Percentiles rank a stretch among this genome's conserved stretches.
phyloP scores from a whole-genome alignment of 768 basidiomycete genomes.

The Pleurotus eryngii region DNA sequence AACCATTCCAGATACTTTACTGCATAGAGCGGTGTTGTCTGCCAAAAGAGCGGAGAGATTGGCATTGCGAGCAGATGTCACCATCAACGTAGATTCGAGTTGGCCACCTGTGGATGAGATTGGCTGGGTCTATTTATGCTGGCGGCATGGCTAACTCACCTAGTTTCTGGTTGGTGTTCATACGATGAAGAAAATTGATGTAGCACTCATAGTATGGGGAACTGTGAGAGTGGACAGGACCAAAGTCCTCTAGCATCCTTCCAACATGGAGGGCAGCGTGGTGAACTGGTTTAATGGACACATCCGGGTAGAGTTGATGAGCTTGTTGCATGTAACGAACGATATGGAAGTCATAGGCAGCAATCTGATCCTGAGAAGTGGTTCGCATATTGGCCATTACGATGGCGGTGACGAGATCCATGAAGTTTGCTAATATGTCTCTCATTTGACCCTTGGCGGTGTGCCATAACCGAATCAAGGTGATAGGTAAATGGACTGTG shows the following conservation, averaged over 20 bases:
- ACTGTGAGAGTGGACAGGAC: slow-evolving; percentile 2
- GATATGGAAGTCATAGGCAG: neutral
- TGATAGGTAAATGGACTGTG: slow-evolving; percentile 1
- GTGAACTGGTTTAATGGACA: neutral
- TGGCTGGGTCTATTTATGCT: neutral
- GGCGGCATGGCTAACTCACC: neutral
- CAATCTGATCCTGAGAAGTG: neutral
- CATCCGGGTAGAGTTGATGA: neutral
- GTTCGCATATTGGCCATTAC: neutral
- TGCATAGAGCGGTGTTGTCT: neutral
- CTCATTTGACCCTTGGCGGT: neutral
- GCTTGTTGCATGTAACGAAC: neutral
- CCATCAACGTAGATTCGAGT: too few relatives aligned
- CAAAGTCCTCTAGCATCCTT: neutral
- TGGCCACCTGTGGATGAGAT: too few relatives aligned
- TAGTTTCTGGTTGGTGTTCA: neutral
- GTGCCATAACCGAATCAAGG: neutral
- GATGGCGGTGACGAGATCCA: neutral
- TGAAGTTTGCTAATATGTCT: neutral
- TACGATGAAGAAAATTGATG: neutral
- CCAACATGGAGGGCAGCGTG: slow-evolving; percentile 3
- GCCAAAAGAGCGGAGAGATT: too few relatives aligned
- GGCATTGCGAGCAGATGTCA: too few relatives aligned
- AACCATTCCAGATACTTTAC: slow-evolving; percentile 9
- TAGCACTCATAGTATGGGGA: neutral